phyloP scores from a whole-genome alignment of 352 stramenopile species.

The Globisporangium iwayamae region DNA sequence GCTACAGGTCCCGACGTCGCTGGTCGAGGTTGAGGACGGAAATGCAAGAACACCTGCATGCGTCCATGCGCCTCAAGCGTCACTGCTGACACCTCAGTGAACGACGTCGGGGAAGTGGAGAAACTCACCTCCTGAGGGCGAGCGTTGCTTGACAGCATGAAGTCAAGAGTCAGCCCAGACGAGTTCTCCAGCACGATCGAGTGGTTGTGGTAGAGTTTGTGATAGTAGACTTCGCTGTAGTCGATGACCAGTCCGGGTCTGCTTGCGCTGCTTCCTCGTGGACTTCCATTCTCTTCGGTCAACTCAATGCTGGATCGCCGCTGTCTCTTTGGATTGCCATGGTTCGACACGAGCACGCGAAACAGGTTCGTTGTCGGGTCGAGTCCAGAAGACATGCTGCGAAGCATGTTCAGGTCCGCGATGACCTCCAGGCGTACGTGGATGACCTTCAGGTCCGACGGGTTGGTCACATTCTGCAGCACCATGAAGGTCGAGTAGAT shows the following conservation, averaged over 20 bases:
- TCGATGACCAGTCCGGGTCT: conserved; percentile 57
- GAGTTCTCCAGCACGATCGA: conserved; percentile 88
- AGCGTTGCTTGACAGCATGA: conserved; percentile 83
- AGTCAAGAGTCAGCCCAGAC: conserved; percentile 79
- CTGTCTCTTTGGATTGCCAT: conserved; percentile 50
- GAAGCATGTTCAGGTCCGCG: conserved; percentile 78
- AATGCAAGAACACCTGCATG: conserved; percentile 87
- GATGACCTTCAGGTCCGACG: conserved; percentile 84
- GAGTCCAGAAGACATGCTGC: conserved; percentile 72
- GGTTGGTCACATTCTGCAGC: conserved; percentile 79
- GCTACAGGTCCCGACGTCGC: background rate
- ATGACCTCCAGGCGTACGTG: conserved; percentile 85
- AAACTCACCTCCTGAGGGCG: conserved; percentile 79
- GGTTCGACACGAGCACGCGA: conserved; percentile 81
- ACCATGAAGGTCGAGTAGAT: conserved; percentile 87
- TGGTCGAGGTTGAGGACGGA: conserved; percentile 58
- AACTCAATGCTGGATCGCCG: conserved; percentile 63
- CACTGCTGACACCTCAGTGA: conserved; percentile 77
- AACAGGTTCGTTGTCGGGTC: conserved; percentile 77
- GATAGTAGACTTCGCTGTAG: conserved; percentile 85
- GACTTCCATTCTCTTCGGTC: conserved; percentile 8
- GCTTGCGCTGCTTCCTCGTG: conserved; percentile 13
- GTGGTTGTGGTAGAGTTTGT: conserved; percentile 89
- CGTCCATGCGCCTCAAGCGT: conserved; percentile 63
- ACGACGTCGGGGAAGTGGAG: conserved; percentile 78